These are phyloP conservation scores for Acanthamoeba healyi DNA, from an alignment of 208 protist species.

Conservation along the genomic window DNA sequence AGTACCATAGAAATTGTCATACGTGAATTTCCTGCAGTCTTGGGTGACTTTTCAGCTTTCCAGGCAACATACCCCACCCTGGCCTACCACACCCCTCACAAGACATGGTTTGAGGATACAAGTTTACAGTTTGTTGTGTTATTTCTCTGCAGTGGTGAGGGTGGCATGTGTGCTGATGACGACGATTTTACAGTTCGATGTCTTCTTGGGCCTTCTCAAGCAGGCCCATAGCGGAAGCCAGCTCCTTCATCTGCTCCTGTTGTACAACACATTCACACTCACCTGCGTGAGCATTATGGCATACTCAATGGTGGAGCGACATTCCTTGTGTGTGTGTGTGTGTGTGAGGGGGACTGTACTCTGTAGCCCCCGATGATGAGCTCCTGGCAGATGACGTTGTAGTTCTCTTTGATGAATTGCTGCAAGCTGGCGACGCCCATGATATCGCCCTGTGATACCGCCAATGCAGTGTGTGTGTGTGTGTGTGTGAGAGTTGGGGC, in stretches of 20 bases:
- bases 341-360: background rate
- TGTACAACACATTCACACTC: no score
- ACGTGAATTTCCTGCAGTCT: background rate
- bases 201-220: conserved; percentile 35
- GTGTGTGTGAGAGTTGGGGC: background rate
- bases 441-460: background rate
- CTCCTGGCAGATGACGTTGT: conserved; percentile 21
- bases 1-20: background rate
- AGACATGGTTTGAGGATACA: no score
- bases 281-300: background rate
- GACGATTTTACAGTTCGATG: background rate
- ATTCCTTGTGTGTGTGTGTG: no score
- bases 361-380: conserved; percentile 9
- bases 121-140: no score
- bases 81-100: no score
- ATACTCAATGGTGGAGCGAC: background rate
- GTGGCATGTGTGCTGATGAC: background rate
- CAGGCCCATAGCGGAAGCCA: background rate
- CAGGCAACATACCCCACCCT: no score
- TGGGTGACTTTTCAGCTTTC: background rate
- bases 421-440: background rate
- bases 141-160: no score
- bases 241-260: conserved; percentile 48
- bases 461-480: background rate
- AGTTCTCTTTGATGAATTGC: background rate